A percentile compares a stretch with the other conserved stretches of the same genome.
Evolutionary conservation across 495 filamentous ascomycete species (phyloP).

Genomic region (Penicillium argentinense): DNA sequence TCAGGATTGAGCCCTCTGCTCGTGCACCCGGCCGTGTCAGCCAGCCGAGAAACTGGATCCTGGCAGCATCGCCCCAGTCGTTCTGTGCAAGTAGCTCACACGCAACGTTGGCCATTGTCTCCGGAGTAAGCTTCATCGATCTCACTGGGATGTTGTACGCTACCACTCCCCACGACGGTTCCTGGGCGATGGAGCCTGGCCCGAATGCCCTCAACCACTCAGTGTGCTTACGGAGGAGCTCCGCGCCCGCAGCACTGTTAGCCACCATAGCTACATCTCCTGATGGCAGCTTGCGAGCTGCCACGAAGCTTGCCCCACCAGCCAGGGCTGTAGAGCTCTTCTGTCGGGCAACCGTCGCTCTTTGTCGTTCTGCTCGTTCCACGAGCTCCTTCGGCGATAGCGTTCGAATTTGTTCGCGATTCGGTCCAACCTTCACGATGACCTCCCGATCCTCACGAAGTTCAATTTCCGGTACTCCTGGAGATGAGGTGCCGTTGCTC

Average conservation of each 20-base stretch:
- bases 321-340: conserved; percentile 3
- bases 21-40: conserved; percentile 5
- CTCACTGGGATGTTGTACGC: conserved; percentile 6
- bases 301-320: conserved; percentile 6
- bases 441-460: conserved; percentile 7
- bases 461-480: conserved; percentile 1
- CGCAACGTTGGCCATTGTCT: conserved; percentile 6
- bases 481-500: conserved; percentile 5
- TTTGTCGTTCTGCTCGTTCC: not conserved
- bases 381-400: conserved; percentile 2
- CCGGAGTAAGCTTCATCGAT: conserved; percentile 8
- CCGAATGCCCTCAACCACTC: conserved; percentile 11
- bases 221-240: conserved; percentile 10
- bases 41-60: conserved; percentile 10
- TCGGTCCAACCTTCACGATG: conserved; percentile 5
- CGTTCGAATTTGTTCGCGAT: not conserved
- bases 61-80: conserved; percentile 7
- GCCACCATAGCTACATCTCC: conserved; percentile 12
- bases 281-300: conserved; percentile 12
- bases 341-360: not conserved
- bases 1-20: conserved; percentile 13
- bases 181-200: conserved; percentile 4
- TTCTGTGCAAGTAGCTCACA: conserved; percentile 6
- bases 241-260: conserved; percentile 4
- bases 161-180: conserved; percentile 21